Base-by-base conservation (phyloP, 768 basidiomycete species). In the Lactarius hatsudake region DNA sequence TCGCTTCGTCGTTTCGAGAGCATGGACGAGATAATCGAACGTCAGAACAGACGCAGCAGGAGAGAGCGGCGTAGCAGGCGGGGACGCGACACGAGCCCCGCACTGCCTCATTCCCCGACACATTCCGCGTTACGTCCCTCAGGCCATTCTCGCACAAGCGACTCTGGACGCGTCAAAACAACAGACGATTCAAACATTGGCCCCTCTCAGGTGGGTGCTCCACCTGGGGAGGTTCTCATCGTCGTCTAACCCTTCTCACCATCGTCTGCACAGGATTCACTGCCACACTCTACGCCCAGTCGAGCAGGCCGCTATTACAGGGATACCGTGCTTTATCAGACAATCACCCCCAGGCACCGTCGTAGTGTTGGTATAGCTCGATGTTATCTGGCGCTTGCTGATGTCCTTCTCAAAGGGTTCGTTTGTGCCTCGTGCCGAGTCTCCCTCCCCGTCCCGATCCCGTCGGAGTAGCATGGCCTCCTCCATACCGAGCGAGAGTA, bases 11-110 rank as follows among this genome's bases (percentile, higher is more conserved):
- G 83, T 42, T 84, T 85, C 76, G 87, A 88, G 69, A 89, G 82
- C 73, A 91, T 92, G 90, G 88, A 92, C 69, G 78, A 84, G 78
- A 84, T 92, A 51, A 83, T 92, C 68, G 90, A 91, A 75, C 84
- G 87, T 55, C 88, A 90, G 74, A 81, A 75, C 66, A 82, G 86
- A 63, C 84, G 83, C 68, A 82, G 75, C 64, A 82, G 80, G 72
- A 83, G 79, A 62, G 86, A 84, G 83, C 84, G 73, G 82, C 79
- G 60, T 59, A 67, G 23, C 64, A 78, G 74, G 58, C 84, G 81
- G 72, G 87, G 85, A 66, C 81, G 84, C 71, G 80, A 81, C 20
- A 48, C 68, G 28, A 69, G 64, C 51, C 69, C 71, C 59, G 40
- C 30, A 32, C 40, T 53, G 23, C 58, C 63, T 13, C 62, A 34